A percentile compares a stretch with the other conserved stretches of the same genome.
phyloP scores from a whole-genome alignment of 306 rosid genomes.

The Quercus variabilis region DNA sequence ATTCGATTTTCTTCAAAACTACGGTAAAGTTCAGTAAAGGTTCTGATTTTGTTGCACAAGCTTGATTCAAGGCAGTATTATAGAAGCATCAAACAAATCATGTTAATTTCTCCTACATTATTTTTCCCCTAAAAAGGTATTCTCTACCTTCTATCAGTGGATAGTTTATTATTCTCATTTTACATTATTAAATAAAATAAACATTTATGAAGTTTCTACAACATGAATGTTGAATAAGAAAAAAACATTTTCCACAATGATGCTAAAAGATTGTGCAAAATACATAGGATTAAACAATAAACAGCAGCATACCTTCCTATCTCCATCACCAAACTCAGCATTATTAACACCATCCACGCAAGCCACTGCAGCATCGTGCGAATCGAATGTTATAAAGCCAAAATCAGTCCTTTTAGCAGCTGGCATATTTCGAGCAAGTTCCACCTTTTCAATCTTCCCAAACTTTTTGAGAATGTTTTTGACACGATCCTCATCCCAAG shows the following conservation, averaged over 20 bases:
- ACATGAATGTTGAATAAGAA: background rate
- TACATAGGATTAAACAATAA: background rate
- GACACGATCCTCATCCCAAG: constrained; percentile 6
- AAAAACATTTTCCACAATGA: background rate
- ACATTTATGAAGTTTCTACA: background rate
- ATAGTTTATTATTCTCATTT: background rate
- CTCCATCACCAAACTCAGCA: background rate
- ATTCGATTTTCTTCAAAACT: background rate
- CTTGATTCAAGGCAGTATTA: background rate
- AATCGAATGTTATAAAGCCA: constrained; percentile 6
- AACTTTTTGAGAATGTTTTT: background rate
- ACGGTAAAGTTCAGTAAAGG: background rate
- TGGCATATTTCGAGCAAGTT: constrained; percentile 7
- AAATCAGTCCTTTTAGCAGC: constrained; percentile 7
- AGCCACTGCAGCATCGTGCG: background rate
- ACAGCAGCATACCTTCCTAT: background rate
- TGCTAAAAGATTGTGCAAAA: background rate
- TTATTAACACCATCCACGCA: constrained; percentile 1
- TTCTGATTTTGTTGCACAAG: background rate
- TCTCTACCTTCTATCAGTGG: background rate
- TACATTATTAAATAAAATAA: background rate
- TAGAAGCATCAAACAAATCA: background rate
- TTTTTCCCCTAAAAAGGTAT: background rate
- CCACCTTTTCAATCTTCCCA: constrained; percentile 5
- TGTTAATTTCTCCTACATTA: background rate